A percentile compares a stretch with the other conserved stretches of the same genome.
phyloP scores from a whole-genome alignment of 2,329 filamentous ascomycete genomes.

The Hymenoscyphus repandus region DNA sequence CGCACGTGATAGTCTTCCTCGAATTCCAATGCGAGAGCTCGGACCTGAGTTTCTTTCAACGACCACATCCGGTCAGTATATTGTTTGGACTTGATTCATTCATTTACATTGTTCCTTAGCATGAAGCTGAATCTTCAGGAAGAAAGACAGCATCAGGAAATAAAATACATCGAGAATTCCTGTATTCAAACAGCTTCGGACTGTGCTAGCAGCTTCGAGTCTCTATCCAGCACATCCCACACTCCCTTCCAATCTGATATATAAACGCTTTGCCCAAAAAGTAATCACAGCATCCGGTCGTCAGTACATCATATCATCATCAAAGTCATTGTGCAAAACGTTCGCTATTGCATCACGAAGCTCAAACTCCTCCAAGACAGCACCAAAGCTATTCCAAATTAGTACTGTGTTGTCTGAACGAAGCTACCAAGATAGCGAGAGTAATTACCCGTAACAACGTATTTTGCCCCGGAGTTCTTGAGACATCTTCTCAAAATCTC shows the following conservation, averaged over 20 bases:
- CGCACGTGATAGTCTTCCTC: background rate
- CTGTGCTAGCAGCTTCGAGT: too few relatives aligned
- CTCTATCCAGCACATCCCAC: background rate
- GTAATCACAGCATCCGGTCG: background rate
- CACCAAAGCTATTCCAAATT: slow-evolving; percentile 50
- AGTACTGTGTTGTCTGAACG: slow-evolving; percentile 13
- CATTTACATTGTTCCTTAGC: too few relatives aligned
- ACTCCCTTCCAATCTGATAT: background rate
- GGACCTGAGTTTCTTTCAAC: too few relatives aligned
- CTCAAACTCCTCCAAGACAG: slow-evolving; percentile 64
- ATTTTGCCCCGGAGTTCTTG: slow-evolving; percentile 75
- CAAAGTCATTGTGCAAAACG: slow-evolving; percentile 21
- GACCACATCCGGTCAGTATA: too few relatives aligned
- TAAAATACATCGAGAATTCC: too few relatives aligned
- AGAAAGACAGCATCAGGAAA: too few relatives aligned
- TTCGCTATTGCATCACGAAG: slow-evolving; percentile 35
- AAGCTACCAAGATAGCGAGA: background rate
- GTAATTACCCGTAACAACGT: slow-evolving; percentile 83
- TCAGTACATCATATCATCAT: slow-evolving; percentile 9
- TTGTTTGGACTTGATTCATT: too few relatives aligned
- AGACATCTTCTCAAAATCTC: slow-evolving; percentile 68
- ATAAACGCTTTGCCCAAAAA: background rate
- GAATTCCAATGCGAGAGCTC: background rate
- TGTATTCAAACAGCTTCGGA: too few relatives aligned
- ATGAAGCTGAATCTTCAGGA: too few relatives aligned